Base-by-base conservation (phyloP, 1,139 yeast species). In the Lizanozyma gosingica region DNA sequence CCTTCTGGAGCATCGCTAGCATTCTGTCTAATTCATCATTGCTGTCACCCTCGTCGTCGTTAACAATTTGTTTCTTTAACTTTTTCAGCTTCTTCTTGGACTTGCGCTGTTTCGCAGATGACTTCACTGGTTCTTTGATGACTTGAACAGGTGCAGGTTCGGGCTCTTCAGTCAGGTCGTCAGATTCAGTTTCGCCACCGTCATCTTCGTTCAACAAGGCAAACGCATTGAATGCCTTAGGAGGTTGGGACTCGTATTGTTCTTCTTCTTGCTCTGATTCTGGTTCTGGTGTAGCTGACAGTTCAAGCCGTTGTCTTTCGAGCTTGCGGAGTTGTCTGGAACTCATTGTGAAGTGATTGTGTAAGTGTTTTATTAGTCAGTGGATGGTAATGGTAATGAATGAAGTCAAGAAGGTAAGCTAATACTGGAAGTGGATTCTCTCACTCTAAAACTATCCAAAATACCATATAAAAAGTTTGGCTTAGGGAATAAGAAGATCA, bases 191-290 rank as follows among this genome's bases (percentile, higher is more conserved):
- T 4, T 59, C 66, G 3, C 51, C 60, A 2, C 62, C 68, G 1
- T 57, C 65, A 3, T 59, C 74, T 3, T 57, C 73, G 36, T 61
- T 66, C 44, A 80, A 61, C 40, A 78, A 57, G 2, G 76, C 74
- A 61, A 79, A 80, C 2, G 79, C 74, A 56, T 79, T 79, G 53
- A 63, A 65, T 3, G 57, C 44, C 37, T 57, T 61, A 15, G 56
- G 47, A 14, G 46, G 45, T 14, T 43, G 50, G 2, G 41, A 41
- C 2, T 40, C 52, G 15, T 47, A 55, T 29, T 47, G 48, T 14
- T 45, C 52, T 3, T 42, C 47, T 29, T 43, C 47, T 15, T 41
- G 42, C 15, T 40, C 51, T 15, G 41, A 43, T 29, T 37, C 48
- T 17, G 35, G 44, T 33, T 35, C 45, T 22, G 37, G 43, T 36